Evolutionary conservation across 345 rosid genomes (phyloP).

Genomic region (Atalantia buxifolia): DNA sequence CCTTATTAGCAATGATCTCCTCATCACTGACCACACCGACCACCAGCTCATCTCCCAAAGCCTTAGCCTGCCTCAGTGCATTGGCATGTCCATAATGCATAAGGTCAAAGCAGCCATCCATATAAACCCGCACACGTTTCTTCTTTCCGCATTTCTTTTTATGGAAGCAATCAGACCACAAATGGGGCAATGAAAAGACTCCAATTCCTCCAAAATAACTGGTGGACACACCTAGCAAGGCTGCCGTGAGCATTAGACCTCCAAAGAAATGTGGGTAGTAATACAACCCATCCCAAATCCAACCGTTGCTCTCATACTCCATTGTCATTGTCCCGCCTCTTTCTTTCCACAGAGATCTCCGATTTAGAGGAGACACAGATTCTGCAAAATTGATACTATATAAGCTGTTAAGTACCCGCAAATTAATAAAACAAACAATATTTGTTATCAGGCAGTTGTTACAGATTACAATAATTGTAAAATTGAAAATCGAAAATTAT

Average conservation of each 20-base stretch:
- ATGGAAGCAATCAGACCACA: conserved; percentile 39
- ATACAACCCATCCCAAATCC: conserved; percentile 66
- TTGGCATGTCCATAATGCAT: conserved; percentile 98
- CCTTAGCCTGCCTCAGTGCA: conserved; percentile 86
- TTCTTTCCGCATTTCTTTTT: conserved; percentile 44
- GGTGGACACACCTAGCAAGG: conserved; percentile 60
- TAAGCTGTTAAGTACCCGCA: not conserved
- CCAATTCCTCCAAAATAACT: conserved; percentile 63
- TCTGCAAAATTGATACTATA: conserved; percentile 19
- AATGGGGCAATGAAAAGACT: conserved; percentile 34
- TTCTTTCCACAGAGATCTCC: not conserved
- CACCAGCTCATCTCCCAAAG: conserved; percentile 86
- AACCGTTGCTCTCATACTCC: conserved; percentile 48
- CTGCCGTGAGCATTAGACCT: conserved; percentile 59
- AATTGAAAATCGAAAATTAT: not conserved
- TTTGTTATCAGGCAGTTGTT: not conserved
- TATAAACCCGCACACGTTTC: conserved; percentile 70
- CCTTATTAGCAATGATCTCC: conserved; percentile 90
- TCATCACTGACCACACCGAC: conserved; percentile 92
- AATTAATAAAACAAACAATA: not conserved
- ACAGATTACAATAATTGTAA: not conserved
- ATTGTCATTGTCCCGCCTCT: conserved; percentile 16
- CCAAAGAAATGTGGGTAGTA: conserved; percentile 60
- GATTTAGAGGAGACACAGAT: conserved; percentile 32
- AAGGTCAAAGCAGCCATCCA: conserved; percentile 98